Conservation (phyloP, 2,329 filamentous ascomycete genomes). For the Ramularia endophylla region DNA sequence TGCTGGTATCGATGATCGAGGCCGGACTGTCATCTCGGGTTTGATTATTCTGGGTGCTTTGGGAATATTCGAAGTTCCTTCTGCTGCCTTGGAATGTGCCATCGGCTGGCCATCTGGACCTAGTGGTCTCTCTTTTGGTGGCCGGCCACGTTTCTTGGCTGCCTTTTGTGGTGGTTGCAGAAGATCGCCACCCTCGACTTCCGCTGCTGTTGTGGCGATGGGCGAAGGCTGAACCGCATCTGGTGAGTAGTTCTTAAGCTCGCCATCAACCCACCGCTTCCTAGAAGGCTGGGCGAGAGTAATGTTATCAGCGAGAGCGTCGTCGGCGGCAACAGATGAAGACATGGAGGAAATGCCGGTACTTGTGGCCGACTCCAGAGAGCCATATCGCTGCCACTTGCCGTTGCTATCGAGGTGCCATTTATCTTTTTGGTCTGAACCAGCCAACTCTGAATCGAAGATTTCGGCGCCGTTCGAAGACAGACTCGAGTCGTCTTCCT, state of each 20-base stretch:
- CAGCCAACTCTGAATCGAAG: conserved; percentile 21
- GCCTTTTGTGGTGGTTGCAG: conserved; percentile 9
- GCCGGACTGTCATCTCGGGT: conserved; percentile 23
- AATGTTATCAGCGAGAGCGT: conserved; percentile 9
- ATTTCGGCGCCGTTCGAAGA: conserved; percentile 28
- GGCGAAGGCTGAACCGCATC: conserved; percentile 3
- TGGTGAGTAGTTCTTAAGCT: conserved; percentile 17
- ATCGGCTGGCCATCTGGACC: conserved; percentile 14
- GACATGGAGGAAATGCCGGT: conserved; percentile 30
- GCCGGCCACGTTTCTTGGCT: conserved; percentile 27
- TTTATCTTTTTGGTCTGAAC: conserved; percentile 14
- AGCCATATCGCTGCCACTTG: conserved; percentile 29
- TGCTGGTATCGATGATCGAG: conserved; percentile 68
- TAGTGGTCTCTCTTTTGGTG: conserved; percentile 20
- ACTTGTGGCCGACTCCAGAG: conserved; percentile 29
- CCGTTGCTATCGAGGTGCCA: conserved; percentile 26
- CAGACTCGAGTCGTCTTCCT: conserved; percentile 29
- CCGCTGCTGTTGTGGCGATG: background rate
- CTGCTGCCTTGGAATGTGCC: conserved; percentile 1
- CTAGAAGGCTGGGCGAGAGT: conserved; percentile 9
- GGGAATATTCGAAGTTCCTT: conserved; percentile 7
- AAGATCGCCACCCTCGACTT: conserved; percentile 1
- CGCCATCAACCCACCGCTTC: conserved; percentile 29
- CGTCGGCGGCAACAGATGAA: conserved; percentile 27
- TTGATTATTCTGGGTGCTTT: conserved; percentile 20